Evolutionary conservation across 805 yeast species (phyloP).

Genomic region (Osmozyma mogii): DNA sequence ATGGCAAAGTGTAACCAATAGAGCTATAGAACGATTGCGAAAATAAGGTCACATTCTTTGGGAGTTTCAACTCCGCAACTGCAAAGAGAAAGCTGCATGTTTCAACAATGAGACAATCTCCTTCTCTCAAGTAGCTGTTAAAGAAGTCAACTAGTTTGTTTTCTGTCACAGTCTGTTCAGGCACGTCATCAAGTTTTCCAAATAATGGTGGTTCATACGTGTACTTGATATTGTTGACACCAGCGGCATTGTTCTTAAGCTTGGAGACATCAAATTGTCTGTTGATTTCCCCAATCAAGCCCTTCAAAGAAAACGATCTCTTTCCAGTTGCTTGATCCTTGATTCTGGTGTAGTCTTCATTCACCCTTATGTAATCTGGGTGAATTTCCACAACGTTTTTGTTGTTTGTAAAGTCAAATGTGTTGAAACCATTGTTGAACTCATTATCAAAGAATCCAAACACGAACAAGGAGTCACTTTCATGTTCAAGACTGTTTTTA

Average conservation of each 20-base stretch:
- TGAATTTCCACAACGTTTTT: constrained; percentile 27
- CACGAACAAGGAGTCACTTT: constrained; percentile 61
- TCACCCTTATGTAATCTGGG: constrained; percentile 35
- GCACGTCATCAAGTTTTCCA: constrained; percentile 5
- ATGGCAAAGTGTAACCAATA: constrained; percentile 85
- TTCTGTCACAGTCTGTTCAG: constrained; percentile 18
- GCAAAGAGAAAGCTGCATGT: constrained; percentile 83
- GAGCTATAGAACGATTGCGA: constrained; percentile 76
- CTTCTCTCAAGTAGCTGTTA: constrained; percentile 38
- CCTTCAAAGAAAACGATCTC: constrained; percentile 21
- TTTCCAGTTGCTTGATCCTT: constrained; percentile 16
- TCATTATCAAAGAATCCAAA: constrained; percentile 52
- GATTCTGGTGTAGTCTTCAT: constrained; percentile 17
- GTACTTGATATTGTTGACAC: constrained; percentile 12
- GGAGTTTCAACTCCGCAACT: constrained; percentile 57
- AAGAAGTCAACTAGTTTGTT: constrained; percentile 27
- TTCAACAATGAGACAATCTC: constrained; percentile 71
- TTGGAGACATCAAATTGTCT: constrained; percentile 11
- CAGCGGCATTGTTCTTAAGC: constrained; percentile 6
- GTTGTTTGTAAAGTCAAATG: constrained; percentile 15
- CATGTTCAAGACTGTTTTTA: constrained; percentile 21
- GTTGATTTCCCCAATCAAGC: constrained; percentile 26
- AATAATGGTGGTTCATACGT: constrained; percentile 7
- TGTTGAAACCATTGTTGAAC: constrained; percentile 21
- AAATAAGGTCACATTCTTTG: constrained; percentile 41